Percentiles rank a stretch among this genome's conserved stretches.
Conservation (phyloP, 805 yeast genomes). For the Candida ascalaphidarum region DNA sequence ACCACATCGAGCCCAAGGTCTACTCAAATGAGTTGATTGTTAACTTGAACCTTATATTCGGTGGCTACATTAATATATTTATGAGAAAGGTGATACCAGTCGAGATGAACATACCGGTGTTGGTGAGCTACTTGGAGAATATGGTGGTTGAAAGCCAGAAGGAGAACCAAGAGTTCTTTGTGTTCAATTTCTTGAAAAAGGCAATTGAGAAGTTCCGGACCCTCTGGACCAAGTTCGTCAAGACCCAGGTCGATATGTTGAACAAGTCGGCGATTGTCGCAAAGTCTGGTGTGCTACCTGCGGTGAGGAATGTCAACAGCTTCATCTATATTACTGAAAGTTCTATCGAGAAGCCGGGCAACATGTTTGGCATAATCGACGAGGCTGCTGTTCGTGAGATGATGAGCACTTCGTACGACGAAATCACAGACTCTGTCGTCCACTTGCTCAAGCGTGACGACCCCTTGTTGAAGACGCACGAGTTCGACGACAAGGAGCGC, state of each 20-base stretch:
- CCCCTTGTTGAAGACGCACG: slow-evolving; percentile 33
- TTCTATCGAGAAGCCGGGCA: slow-evolving; percentile 15
- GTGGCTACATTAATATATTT: slow-evolving; percentile 27
- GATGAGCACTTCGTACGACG: slow-evolving; percentile 21
- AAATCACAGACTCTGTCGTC: slow-evolving; percentile 23
- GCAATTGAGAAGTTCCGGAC: slow-evolving; percentile 41
- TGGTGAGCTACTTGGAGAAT: slow-evolving; percentile 21
- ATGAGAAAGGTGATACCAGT: slow-evolving; percentile 27
- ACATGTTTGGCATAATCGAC: slow-evolving; percentile 9
- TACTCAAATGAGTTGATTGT: slow-evolving; percentile 40
- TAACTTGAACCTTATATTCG: slow-evolving; percentile 39
- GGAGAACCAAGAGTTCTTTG: slow-evolving; percentile 52
- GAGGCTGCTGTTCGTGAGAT: slow-evolving; percentile 12
- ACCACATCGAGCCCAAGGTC: slow-evolving; percentile 32
- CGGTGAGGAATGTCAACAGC: slow-evolving; percentile 24
- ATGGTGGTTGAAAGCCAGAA: slow-evolving; percentile 29
- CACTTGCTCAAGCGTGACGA: slow-evolving; percentile 31
- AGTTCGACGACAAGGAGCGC: slow-evolving; percentile 36
- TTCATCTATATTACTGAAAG: slow-evolving; percentile 25
- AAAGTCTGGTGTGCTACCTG: slow-evolving; percentile 26
- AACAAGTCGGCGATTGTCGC: slow-evolving; percentile 26
- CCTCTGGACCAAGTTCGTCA: slow-evolving; percentile 54
- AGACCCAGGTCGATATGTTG: slow-evolving; percentile 38
- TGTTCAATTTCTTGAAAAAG: slow-evolving; percentile 41
- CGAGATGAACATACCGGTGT: slow-evolving; percentile 24